Evolutionary conservation across 371 early-diverging fungal species (phyloP).

Genomic region (Dichotomocladium elegans): DNA sequence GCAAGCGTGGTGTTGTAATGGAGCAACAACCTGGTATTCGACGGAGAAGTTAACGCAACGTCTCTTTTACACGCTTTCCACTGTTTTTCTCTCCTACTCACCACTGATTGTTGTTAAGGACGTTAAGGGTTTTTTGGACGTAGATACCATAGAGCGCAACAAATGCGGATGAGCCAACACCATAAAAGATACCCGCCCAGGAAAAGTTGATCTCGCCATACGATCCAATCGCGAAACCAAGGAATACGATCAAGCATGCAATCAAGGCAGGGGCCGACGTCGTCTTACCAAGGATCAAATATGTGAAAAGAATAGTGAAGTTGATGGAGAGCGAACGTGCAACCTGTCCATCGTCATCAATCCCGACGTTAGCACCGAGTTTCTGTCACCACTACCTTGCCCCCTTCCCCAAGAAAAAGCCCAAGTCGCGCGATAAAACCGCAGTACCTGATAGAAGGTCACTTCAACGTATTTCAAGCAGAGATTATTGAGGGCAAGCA

Average conservation of each 20-base stretch:
- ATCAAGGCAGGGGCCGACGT: conserved; percentile 55
- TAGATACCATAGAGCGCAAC: conserved; percentile 75
- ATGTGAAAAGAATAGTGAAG: conserved; percentile 71
- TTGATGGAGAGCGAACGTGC: conserved; percentile 70
- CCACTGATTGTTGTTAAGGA: conserved; percentile 75
- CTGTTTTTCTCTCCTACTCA: conserved; percentile 12
- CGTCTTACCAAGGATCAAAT: conserved; percentile 54
- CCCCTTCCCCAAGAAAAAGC: neutral
- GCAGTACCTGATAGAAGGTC: conserved; percentile 65
- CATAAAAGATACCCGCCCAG: conserved; percentile 64
- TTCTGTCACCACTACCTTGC: neutral
- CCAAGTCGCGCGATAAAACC: neutral
- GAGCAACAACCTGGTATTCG: conserved; percentile 51
- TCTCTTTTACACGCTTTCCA: too few species aligned
- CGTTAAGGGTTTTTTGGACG: conserved; percentile 64
- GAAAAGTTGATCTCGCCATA: conserved; percentile 72
- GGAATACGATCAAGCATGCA: conserved; percentile 62
- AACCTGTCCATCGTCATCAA: conserved; percentile 29
- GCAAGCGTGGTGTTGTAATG: conserved; percentile 73
- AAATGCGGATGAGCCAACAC: conserved; percentile 67
- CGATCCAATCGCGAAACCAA: conserved; percentile 70
- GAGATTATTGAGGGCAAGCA: conserved; percentile 69
- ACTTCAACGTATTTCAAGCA: conserved; percentile 70
- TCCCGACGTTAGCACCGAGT: neutral
- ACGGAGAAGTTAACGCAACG: too few species aligned